Percentiles rank a stretch among this genome's conserved stretches.
These are phyloP conservation scores for Backusella westeae DNA, from an alignment of 192 early-diverging fungal genomes.

Conservation along the genomic window DNA sequence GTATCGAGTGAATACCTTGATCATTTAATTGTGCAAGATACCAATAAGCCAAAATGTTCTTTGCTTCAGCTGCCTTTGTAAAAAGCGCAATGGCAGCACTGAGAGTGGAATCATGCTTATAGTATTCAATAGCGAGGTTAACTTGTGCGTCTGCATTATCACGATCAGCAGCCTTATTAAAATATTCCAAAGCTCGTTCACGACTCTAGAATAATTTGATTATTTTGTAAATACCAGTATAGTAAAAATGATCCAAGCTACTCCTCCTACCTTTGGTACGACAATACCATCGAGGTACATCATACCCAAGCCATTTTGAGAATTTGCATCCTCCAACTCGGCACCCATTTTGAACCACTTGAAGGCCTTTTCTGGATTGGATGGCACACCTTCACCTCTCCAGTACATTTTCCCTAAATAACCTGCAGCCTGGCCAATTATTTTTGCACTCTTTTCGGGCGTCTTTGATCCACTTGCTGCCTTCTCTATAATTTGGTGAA, in stretches of 20 bases:
- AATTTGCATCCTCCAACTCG: slow-evolving; percentile 54
- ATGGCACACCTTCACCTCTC: slow-evolving; percentile 82
- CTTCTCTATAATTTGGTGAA: slow-evolving; percentile 49
- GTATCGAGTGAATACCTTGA: slow-evolving; percentile 45
- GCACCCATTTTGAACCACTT: slow-evolving; percentile 79
- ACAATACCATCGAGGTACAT: slow-evolving; percentile 74
- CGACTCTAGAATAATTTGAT: slow-evolving; percentile 30
- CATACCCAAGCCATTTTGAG: slow-evolving; percentile 77
- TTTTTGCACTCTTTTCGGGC: slow-evolving; percentile 10
- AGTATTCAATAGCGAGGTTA: slow-evolving; percentile 58
- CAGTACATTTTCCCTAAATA: slow-evolving; percentile 85
- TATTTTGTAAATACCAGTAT: background rate
- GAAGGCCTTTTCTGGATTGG: slow-evolving; percentile 59
- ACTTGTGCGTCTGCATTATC: slow-evolving; percentile 80
- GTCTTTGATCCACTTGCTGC: slow-evolving; percentile 7
- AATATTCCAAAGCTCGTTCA: slow-evolving; percentile 61
- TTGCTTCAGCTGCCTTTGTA: slow-evolving; percentile 54
- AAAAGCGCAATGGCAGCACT: slow-evolving; percentile 52
- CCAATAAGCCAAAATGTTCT: slow-evolving; percentile 79
- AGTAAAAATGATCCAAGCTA: background rate
- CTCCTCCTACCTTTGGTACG: slow-evolving; percentile 23
- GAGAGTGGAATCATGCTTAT: slow-evolving; percentile 30
- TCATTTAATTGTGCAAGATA: slow-evolving; percentile 73
- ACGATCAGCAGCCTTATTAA: slow-evolving; percentile 64
- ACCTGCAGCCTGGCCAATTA: slow-evolving; percentile 72